These are phyloP conservation scores for Chrysopogon serrulatus DNA, from an alignment of 176 grass and related monocot genomes.

Conservation along the genomic window DNA sequence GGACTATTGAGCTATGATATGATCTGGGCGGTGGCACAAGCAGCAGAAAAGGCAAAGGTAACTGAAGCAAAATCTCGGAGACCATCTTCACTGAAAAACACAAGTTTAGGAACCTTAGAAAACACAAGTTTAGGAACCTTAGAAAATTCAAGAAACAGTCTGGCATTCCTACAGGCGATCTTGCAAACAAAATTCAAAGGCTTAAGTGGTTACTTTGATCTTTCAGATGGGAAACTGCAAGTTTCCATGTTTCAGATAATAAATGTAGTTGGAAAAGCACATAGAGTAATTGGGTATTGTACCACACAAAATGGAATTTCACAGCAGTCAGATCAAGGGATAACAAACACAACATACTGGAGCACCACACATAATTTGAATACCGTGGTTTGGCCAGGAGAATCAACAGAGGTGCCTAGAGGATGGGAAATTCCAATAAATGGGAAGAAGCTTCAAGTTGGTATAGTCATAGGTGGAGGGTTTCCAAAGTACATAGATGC, in stretches of 20 bases:
- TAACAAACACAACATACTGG: background rate
- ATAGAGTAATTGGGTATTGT: slow-evolving; percentile 45
- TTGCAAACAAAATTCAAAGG: slow-evolving; percentile 42
- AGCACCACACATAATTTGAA: background rate
- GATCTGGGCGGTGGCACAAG: slow-evolving; percentile 39
- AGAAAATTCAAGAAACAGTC: slow-evolving; percentile 16
- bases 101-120: background rate
- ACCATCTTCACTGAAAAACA: background rate
- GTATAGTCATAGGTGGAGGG: background rate
- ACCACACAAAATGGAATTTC: slow-evolving; percentile 20
- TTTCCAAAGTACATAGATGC: background rate
- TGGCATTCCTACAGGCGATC: slow-evolving; percentile 28
- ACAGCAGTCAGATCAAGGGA: background rate
- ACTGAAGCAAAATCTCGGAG: background rate
- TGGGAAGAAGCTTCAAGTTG: slow-evolving; percentile 34
- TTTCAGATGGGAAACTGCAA: slow-evolving; percentile 38
- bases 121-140: background rate
- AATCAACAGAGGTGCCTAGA: slow-evolving; percentile 4
- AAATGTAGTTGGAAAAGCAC: slow-evolving; percentile 34
- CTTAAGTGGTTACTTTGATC: slow-evolving; percentile 43
- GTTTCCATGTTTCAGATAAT: slow-evolving; percentile 45
- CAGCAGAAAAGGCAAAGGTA: slow-evolving; percentile 18
- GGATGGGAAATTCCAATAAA: slow-evolving; percentile 32
- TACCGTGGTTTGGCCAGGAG: slow-evolving; percentile 30
- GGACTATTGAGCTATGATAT: slow-evolving; percentile 56